Percentiles rank a stretch among this genome's conserved stretches.
phyloP scores from a whole-genome alignment of 768 basidiomycete species.

The Rhizopogon vesiculosus region DNA sequence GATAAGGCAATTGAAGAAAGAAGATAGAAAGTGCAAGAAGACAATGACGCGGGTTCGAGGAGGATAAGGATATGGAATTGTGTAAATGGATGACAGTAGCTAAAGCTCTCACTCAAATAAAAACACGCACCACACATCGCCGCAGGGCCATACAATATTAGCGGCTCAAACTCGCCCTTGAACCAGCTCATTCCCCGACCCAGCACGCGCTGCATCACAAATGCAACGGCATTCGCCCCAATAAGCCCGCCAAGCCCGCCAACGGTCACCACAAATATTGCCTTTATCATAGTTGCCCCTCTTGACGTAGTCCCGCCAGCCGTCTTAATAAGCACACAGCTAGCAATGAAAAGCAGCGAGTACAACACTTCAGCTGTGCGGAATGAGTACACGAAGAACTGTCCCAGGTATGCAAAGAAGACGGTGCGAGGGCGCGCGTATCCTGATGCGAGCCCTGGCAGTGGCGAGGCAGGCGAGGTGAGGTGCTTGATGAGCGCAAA shows the following conservation, averaged over 20 bases:
- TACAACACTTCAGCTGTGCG: constrained; percentile 65
- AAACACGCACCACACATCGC: constrained; percentile 57
- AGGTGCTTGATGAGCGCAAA: constrained; percentile 76
- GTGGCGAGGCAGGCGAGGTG: constrained; percentile 61
- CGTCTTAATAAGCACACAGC: constrained; percentile 39
- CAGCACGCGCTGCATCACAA: constrained; percentile 57
- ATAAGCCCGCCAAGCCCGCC: constrained; percentile 56
- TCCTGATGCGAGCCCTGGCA: constrained; percentile 56
- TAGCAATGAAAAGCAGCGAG: constrained; percentile 39
- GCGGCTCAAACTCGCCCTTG: constrained; percentile 54
- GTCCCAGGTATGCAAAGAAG: constrained; percentile 69
- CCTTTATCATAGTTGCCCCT: constrained; percentile 27
- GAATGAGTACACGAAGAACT: constrained; percentile 74
- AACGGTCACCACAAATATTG: constrained; percentile 44
- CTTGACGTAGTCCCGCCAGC: constrained; percentile 1
- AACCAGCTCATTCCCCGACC: constrained; percentile 86
- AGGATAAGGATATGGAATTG: background rate
- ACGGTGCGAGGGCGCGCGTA: constrained; percentile 58
- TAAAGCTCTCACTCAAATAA: background rate
- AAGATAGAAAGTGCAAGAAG: background rate
- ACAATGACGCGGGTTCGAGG: background rate
- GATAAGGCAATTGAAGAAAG: background rate
- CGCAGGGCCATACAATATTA: constrained; percentile 73
- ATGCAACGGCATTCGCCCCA: constrained; percentile 66
- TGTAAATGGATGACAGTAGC: no score